Evolutionary conservation across 2,329 filamentous ascomycete species (phyloP).

Genomic region (Ploettnerulaceae sp.): DNA sequence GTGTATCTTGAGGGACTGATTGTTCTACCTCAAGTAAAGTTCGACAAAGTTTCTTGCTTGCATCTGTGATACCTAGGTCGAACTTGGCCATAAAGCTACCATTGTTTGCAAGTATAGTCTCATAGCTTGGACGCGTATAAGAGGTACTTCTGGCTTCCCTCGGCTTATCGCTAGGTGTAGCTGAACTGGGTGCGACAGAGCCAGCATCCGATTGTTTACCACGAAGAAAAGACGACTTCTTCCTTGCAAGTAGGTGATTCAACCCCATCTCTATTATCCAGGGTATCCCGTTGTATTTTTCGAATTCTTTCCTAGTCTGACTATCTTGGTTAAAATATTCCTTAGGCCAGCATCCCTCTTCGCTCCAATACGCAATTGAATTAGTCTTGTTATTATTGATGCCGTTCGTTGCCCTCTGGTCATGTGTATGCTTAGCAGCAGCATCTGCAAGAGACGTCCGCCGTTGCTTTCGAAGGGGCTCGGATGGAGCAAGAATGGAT

Average conservation of each 20-base stretch:
- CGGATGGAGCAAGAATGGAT: neutral
- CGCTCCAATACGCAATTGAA: constrained; percentile 27
- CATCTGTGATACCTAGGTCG: too few relatives aligned
- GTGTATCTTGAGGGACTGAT: too few relatives aligned
- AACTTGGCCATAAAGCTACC: too few relatives aligned
- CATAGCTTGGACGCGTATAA: too few relatives aligned
- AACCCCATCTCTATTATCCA: neutral
- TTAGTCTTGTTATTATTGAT: constrained; percentile 15
- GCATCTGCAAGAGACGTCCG: constrained; percentile 2
- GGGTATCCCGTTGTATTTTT: neutral
- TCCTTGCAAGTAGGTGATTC: constrained; percentile 30
- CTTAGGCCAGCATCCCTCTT: constrained; percentile 26
- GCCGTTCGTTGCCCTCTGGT: neutral
- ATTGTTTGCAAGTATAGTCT: too few relatives aligned
- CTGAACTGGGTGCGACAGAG: too few relatives aligned
- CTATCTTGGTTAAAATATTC: constrained; percentile 23
- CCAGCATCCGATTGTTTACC: constrained; percentile 26
- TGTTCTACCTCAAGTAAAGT: too few relatives aligned
- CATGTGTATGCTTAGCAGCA: neutral
- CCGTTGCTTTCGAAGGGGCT: too few relatives aligned
- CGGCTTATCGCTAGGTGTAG: constrained; percentile 37
- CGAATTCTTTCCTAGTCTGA: neutral
- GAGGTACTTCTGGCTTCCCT: too few relatives aligned
- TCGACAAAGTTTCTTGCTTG: too few relatives aligned
- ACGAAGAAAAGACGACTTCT: constrained; percentile 29